phyloP scores from a whole-genome alignment of 768 basidiomycete genomes.

The Cystobasidium ongulense region DNA sequence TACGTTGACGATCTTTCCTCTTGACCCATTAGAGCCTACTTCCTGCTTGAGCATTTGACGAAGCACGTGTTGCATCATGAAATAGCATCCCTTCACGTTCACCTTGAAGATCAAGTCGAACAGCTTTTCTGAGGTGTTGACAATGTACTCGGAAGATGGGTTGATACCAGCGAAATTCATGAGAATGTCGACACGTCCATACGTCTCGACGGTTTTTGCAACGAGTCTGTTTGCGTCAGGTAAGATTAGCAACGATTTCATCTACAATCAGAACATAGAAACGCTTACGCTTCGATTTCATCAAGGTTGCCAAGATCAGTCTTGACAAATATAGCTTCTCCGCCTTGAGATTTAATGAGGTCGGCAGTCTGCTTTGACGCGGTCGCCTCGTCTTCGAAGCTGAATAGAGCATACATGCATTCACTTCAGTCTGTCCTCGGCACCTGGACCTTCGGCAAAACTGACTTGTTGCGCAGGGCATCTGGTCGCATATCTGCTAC shows the following conservation, averaged over 20 bases:
- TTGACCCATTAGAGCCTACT: neutral
- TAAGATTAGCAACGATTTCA: neutral
- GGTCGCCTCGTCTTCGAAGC: neutral
- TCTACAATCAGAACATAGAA: neutral
- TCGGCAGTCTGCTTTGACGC: neutral
- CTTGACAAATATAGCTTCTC: constrained; percentile 13
- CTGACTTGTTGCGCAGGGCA: neutral
- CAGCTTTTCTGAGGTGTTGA: constrained; percentile 5
- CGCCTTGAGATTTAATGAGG: neutral
- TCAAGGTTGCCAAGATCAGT: neutral
- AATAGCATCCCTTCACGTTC: constrained; percentile 20
- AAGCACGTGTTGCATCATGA: constrained; percentile 1
- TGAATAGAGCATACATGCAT: neutral
- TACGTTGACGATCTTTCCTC: constrained; percentile 7
- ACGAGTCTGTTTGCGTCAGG: too few relatives aligned
- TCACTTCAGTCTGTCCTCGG: neutral
- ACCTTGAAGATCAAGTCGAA: constrained; percentile 17
- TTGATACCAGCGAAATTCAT: constrained; percentile 17
- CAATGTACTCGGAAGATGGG: neutral
- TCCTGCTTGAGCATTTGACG: constrained; percentile 28
- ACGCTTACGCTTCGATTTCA: neutral
- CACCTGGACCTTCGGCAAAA: neutral
- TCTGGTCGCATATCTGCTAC: constrained; percentile 4
- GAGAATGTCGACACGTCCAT: constrained; percentile 10
- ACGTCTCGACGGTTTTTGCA: neutral